A percentile compares a stretch with the other conserved stretches of the same genome.
phyloP scores from a whole-genome alignment of 345 rosid genomes.

The Pseudoturritis turrita region DNA sequence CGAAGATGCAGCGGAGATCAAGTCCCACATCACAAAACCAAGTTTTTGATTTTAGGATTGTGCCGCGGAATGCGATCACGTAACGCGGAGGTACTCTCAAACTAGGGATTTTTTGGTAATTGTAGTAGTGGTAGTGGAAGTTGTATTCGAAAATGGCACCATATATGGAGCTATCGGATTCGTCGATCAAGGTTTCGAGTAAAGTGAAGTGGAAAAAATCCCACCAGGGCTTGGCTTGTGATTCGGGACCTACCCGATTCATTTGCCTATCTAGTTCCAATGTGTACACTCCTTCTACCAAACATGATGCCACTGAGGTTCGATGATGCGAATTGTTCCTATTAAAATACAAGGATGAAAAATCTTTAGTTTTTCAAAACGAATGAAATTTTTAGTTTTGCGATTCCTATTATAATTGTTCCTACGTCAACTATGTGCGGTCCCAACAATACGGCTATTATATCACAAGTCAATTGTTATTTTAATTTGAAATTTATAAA shows the following conservation, averaged over 20 bases:
- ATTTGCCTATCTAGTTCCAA: slow-evolving; percentile 42
- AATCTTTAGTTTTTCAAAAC: too few relatives aligned
- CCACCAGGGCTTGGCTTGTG: slow-evolving; percentile 55
- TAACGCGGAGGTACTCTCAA: slow-evolving; percentile 33
- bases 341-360: background rate
- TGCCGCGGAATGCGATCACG: slow-evolving; percentile 64
- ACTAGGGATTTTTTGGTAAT: background rate
- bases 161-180: slow-evolving; percentile 44
- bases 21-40: slow-evolving; percentile 29
- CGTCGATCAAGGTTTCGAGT: slow-evolving; percentile 36
- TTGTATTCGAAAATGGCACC: slow-evolving; percentile 51
- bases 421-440: too few relatives aligned
- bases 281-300: slow-evolving; percentile 47
- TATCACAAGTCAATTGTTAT: too few relatives aligned
- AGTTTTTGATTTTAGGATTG: slow-evolving; percentile 26
- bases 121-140: background rate
- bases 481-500: background rate
- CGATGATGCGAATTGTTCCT: slow-evolving; percentile 40
- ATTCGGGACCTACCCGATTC: slow-evolving; percentile 29
- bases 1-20: slow-evolving; percentile 29
- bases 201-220: slow-evolving; percentile 45
- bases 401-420: too few relatives aligned
- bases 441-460: too few relatives aligned
- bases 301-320: slow-evolving; percentile 43
- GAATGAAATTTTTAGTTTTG: too few relatives aligned